Base-by-base conservation (phyloP, 2,329 filamentous ascomycete species). In the Cadophora sp. region DNA sequence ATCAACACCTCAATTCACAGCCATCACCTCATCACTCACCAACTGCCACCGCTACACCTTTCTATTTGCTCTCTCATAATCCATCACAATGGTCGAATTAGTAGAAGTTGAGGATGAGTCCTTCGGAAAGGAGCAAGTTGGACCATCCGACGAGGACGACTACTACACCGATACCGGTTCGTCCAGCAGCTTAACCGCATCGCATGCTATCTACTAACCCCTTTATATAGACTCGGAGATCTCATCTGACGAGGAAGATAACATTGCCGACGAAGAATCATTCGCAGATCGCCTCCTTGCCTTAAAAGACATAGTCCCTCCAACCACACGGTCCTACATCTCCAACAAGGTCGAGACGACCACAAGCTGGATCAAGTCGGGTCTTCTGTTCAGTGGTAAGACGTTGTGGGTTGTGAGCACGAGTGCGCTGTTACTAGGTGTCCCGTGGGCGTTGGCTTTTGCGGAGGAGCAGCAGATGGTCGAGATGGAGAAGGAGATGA, bases 401-500 rank as follows among this genome's bases (percentile, higher is more conserved):
- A 88, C 92, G 64, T 84, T 97, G 73, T 99, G 94, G 93, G 89
- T 97, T 65, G 83, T 99, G 67, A 93, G 90, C 81, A 97, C 94
- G 71, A 94, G 91, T 69, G 93, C 93, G 68, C 87, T 99, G 77
- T 84, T 99, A 78, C 83, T 98, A 71, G 94, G 94, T 74, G 93
- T 98, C 61, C 96, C 96, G 65, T 98, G 94, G 85, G 94, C 94
- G 67, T 84, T 99, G 73, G 95, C 94, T 66, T 95, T 94, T 79
- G 90, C 91, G 71, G 96, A 99, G 85, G 96, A 99, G 84, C 94
- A 97, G 85, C 93, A 97, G 84, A 89, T 97, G 79, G 85, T 95
- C 72, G 95, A 97, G 84, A 96, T 97, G 93, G 96, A 99, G 88
- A 89, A 94, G 81, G 95, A 97, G 84, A 94, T 94, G 87, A 90